phyloP scores from a whole-genome alignment of 2,329 filamentous ascomycete species.

The Eurotiales sp. region DNA sequence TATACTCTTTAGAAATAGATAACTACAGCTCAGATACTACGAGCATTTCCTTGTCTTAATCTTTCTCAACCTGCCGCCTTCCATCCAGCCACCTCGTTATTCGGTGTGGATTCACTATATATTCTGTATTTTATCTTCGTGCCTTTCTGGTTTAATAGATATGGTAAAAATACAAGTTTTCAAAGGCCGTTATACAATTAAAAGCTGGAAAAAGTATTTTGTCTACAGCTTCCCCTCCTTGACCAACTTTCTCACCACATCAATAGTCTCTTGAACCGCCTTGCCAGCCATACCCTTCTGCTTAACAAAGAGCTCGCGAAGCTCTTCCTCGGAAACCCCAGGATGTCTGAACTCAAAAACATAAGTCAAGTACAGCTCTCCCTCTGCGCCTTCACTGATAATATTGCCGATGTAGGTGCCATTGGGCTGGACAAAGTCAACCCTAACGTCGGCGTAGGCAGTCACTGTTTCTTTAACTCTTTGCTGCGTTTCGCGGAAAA shows the following conservation, averaged over 20 bases:
- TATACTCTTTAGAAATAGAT: no score
- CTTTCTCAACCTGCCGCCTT: no score
- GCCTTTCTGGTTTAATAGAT: no score
- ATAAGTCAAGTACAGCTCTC: slow-evolving; percentile 39
- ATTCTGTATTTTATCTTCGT: no score
- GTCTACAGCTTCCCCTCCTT: slow-evolving; percentile 1
- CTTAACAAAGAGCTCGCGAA: neutral
- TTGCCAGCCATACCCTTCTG: neutral
- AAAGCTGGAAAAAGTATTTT: neutral
- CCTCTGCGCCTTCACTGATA: slow-evolving; percentile 27
- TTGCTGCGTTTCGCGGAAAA: slow-evolving; percentile 25
- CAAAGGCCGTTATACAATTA: no score
- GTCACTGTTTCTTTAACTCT: slow-evolving; percentile 25
- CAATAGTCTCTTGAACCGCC: slow-evolving; percentile 2
- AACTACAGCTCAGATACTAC: no score
- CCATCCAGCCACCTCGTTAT: no score
- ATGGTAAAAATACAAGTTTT: no score
- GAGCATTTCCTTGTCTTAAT: no score
- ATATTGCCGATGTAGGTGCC: slow-evolving; percentile 26
- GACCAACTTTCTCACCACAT: slow-evolving; percentile 5
- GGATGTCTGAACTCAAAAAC: slow-evolving; percentile 39
- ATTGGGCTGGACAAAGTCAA: slow-evolving; percentile 27
- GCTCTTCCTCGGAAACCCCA: slow-evolving; percentile 16
- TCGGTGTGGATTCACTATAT: no score
- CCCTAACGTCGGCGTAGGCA: slow-evolving; percentile 21